Evolutionary conservation across 352 stramenopile genomes (phyloP).

Genomic region (Aphanomyces cochlioides): DNA sequence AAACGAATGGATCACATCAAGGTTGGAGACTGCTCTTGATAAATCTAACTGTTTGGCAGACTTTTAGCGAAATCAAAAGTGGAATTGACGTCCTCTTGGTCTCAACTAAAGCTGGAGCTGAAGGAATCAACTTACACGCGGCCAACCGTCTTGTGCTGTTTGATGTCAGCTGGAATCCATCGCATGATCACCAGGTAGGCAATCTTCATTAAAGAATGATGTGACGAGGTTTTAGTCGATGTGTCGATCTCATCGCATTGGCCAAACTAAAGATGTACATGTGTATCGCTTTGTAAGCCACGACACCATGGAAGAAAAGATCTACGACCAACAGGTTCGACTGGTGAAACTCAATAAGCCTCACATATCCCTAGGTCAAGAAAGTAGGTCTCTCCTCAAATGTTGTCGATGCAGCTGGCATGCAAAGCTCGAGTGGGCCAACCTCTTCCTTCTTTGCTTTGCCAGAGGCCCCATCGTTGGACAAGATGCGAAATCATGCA

Average conservation of each 20-base stretch:
- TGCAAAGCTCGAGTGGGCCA: background rate
- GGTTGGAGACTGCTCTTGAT: constrained; percentile 34
- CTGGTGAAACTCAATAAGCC: background rate
- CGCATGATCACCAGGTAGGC: constrained; percentile 80
- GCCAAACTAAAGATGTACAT: constrained; percentile 83
- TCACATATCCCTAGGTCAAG: constrained; percentile 42
- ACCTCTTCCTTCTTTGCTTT: constrained; percentile 22
- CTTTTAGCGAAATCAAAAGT: constrained; percentile 55
- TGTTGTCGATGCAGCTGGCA: constrained; percentile 49
- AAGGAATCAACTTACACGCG: constrained; percentile 88
- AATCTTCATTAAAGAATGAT: background rate
- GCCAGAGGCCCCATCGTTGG: constrained; percentile 31
- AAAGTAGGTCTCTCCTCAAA: constrained; percentile 76
- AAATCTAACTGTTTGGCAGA: constrained; percentile 32
- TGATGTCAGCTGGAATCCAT: constrained; percentile 90
- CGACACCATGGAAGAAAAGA: constrained; percentile 90
- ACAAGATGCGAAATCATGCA: constrained; percentile 19
- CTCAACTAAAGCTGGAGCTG: constrained; percentile 73
- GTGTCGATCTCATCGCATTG: constrained; percentile 89
- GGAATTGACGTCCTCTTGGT: constrained; percentile 68
- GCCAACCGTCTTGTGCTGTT: constrained; percentile 88
- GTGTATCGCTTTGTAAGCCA: constrained; percentile 91
- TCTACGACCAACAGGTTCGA: constrained; percentile 78
- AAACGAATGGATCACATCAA: constrained; percentile 86
- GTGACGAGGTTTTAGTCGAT: constrained; percentile 60